Evolutionary conservation across 2,329 filamentous ascomycete genomes (phyloP), one percentile per base, ranked within the genome.

Genomic region (Cladophialophora chaetospira): DNA sequence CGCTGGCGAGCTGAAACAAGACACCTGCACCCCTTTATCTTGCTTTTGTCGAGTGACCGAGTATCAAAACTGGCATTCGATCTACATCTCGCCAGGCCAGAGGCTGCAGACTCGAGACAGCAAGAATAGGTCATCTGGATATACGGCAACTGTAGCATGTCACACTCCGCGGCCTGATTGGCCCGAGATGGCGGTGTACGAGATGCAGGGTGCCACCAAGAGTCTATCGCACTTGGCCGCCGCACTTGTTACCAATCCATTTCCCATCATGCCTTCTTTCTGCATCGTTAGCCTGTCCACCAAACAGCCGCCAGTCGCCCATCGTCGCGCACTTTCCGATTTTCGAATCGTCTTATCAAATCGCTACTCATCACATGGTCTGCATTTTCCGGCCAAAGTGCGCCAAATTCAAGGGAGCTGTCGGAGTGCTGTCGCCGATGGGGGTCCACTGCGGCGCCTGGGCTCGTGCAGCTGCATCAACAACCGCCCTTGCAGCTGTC

Each of bases 401-500:
- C 15, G 38, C 38, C 17, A 42, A n/a, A 13, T 4, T 28, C n/a
- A 26, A 19, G 15, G 23, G 26, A 25, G 26, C 19, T 44, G 23
- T 44, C 42, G 19, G 23, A 28, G 42, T 23, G 19, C 19, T 44
- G 42, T 19, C 23, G 11, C 19, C 42, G 19, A 44, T 13, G 19
- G 13, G 13, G 23, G 42, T 44, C 42, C 42, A 44, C 42, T 40
- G 15, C 17, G 36, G 36, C 36, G 36, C 36, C 36, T 40, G 36
- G n/a, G 36, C 15, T 19, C 17, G 13, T 40, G 36, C 36, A 40
- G 36, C 36, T n/a, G 36, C 36, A 9, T 44, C 42, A 44, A 25
- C 42, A 15, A 44, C 42, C 42, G 42, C 42, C 40, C 42, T 44
- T 44, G 42, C 42, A 44, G 19, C 11, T 23, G 26, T 17, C 15